A percentile compares a stretch with the other conserved stretches of the same genome.
These are phyloP conservation scores for Calonectria hongkongensis DNA, from an alignment of 2,329 filamentous ascomycete species.

Conservation along the genomic window DNA sequence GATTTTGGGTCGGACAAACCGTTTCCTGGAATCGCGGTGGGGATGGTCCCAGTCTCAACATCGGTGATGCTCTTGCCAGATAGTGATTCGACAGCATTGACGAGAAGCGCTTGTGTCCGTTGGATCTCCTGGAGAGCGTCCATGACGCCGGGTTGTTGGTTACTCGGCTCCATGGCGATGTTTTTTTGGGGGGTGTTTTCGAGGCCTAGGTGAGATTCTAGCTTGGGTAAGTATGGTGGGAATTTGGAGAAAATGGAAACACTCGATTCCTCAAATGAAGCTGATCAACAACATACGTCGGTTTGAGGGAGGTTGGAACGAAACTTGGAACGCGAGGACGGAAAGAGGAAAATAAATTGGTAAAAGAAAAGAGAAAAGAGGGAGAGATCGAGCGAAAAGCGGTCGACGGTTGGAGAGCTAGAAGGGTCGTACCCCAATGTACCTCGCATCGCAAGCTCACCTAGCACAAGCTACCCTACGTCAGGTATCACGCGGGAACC, in stretches of 20 bases:
- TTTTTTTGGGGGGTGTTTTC: background rate
- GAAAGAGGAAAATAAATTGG: constrained; percentile 22
- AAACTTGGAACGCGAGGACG: constrained; percentile 17
- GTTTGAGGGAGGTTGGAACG: background rate
- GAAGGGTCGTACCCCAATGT: constrained; percentile 46
- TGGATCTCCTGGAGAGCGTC: constrained; percentile 64
- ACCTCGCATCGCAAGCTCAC: constrained; percentile 38
- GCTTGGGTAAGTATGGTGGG: background rate
- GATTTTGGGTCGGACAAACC: constrained; percentile 39
- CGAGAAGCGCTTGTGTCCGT: constrained; percentile 63
- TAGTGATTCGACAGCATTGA: constrained; percentile 64
- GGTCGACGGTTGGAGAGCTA: constrained; percentile 46
- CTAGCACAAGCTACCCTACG: constrained; percentile 30
- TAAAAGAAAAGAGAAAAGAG: constrained; percentile 16
- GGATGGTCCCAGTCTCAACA: constrained; percentile 25
- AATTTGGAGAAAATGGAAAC: background rate
- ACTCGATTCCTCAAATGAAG: background rate
- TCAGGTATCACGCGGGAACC: constrained; percentile 39
- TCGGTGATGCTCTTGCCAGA: constrained; percentile 55
- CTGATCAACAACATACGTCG: background rate
- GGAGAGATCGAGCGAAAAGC: constrained; percentile 36
- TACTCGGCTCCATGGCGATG: constrained; percentile 50
- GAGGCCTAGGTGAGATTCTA: background rate
- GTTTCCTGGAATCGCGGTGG: constrained; percentile 33
- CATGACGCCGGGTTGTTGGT: constrained; percentile 51